Base-by-base conservation (phyloP, 2,329 filamentous ascomycete genomes). In the Pseudogymnoascus sp. region DNA sequence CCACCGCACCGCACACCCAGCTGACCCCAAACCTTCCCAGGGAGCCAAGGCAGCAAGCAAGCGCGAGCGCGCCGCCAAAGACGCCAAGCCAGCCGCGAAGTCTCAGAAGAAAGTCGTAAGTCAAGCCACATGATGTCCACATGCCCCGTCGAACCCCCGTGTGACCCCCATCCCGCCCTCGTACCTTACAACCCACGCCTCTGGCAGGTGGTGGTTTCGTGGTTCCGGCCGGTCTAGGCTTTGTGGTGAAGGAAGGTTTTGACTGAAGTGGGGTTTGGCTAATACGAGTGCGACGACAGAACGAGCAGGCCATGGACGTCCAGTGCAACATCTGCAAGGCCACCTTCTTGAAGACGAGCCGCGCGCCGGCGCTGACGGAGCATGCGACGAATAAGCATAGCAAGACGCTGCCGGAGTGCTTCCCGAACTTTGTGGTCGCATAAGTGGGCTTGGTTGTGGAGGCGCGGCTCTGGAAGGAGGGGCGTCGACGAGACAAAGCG, bases 321-420 rank as follows among this genome's bases (percentile, higher is more conserved):
- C 87, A 90, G 76, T 93, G 89, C 82, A 78, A 83, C 69, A 80
- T 86, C 71, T 93, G 89, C 87, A 89, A 87, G 77, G 83, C 87
- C 70, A 89, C 88, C 31, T 92, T 93, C 79, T 82, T 92, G 69
- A 87, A 88, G 80, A 93, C 89, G 36, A 88, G 87, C 66, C 87
- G 88, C 73, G 85, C 82, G 66, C 87, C 87, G 71, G 86, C 88
- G 84, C 83, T 92, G 67, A 83, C 82, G 65, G 85, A 89, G 72
- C 89, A 93, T 75, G 87, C 89, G 66, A 74, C 77, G 67, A 91
- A 91, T 78, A 91, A 91, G 81, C 89, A 93, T 79, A 87, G 78
- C 79, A 90, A 91, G 79, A 80, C 81, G 44, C 79, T 90, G 28
- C 74, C 80, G 61, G 87, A 90, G 44, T 92, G 89, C 78, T 93